A percentile compares a stretch with the other conserved stretches of the same genome.
phyloP scores from a whole-genome alignment of 306 rosid genomes.

The Cyamopsis tetragonoloba region DNA sequence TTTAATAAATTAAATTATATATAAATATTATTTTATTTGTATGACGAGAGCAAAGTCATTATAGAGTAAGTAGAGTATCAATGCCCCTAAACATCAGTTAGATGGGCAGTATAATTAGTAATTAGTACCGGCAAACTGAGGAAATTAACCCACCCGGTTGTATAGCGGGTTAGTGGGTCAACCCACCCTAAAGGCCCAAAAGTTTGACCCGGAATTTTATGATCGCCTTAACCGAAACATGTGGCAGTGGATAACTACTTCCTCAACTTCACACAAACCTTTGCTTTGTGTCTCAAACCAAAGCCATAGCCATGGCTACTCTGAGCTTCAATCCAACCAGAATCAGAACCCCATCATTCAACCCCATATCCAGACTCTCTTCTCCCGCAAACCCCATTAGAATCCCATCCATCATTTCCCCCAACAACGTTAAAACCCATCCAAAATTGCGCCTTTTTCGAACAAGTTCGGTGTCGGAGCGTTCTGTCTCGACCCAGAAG shows the following conservation, averaged over 20 bases:
- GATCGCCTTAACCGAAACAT: neutral
- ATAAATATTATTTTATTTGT: no score
- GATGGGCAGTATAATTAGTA: no score
- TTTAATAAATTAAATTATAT: no score
- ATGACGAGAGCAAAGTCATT: no score
- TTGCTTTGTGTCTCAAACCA: neutral
- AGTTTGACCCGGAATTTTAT: no score
- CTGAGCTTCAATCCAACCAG: slow-evolving; percentile 66
- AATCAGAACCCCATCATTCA: slow-evolving; percentile 50
- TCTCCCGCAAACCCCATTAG: slow-evolving; percentile 33
- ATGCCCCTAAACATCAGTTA: no score
- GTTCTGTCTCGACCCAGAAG: slow-evolving; percentile 50
- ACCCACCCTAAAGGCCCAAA: no score
- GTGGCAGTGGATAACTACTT: slow-evolving; percentile 34
- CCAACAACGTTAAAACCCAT: neutral
- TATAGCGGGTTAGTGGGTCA: no score
- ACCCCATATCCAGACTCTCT: slow-evolving; percentile 12
- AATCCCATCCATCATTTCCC: slow-evolving; percentile 28
- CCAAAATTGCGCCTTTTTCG: slow-evolving; percentile 36
- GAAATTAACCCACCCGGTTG: no score
- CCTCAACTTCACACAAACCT: neutral
- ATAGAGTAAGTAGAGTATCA: no score
- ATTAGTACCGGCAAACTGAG: no score
- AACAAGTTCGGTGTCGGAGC: slow-evolving; percentile 54
- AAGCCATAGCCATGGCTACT: slow-evolving; percentile 63